A percentile compares a stretch with the other conserved stretches of the same genome.
These are phyloP conservation scores for Musa itinerans DNA, from an alignment of 176 grass and related monocot genomes.

Conservation along the genomic window DNA sequence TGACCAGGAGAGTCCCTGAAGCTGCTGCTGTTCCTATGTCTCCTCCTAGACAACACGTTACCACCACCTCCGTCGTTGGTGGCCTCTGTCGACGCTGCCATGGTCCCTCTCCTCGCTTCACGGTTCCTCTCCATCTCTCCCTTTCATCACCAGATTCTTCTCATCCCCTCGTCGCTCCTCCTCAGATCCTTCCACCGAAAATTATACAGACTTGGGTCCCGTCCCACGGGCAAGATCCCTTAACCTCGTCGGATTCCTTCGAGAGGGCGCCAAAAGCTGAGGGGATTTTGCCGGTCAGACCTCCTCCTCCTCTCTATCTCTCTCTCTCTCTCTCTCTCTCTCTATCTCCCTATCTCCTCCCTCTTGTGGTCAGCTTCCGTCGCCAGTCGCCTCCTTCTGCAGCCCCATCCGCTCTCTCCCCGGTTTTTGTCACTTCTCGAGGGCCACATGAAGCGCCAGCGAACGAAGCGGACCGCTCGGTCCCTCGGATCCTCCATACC, in stretches of 20 bases:
- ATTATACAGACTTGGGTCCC: not conserved
- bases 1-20: slow-evolving; percentile 28
- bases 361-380: slow-evolving; percentile 36
- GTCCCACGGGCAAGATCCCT: not conserved
- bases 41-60: slow-evolving; percentile 37
- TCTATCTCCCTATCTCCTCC: slow-evolving; percentile 3
- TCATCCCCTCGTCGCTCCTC: not conserved
- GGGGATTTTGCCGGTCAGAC: not conserved
- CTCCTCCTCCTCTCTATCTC: not conserved
- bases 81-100: slow-evolving; percentile 11
- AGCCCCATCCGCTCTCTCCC: slow-evolving; percentile 6
- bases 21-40: slow-evolving; percentile 45
- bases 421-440: not conserved
- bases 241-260: not conserved
- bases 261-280: not conserved
- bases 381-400: slow-evolving; percentile 28
- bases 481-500: not conserved
- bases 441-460: slow-evolving; percentile 4
- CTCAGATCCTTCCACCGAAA: not conserved
- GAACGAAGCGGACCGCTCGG: slow-evolving; percentile 34
- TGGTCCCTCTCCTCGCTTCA: slow-evolving; percentile 12
- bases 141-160: not conserved
- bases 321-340: slow-evolving; percentile 4
- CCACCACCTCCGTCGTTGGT: slow-evolving; percentile 36
- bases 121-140: slow-evolving; percentile 10